Evolutionary conservation across 371 early-diverging fungal species (phyloP), one percentile per base, ranked within the genome.

Genomic region (Saksenaea vasiformis): DNA sequence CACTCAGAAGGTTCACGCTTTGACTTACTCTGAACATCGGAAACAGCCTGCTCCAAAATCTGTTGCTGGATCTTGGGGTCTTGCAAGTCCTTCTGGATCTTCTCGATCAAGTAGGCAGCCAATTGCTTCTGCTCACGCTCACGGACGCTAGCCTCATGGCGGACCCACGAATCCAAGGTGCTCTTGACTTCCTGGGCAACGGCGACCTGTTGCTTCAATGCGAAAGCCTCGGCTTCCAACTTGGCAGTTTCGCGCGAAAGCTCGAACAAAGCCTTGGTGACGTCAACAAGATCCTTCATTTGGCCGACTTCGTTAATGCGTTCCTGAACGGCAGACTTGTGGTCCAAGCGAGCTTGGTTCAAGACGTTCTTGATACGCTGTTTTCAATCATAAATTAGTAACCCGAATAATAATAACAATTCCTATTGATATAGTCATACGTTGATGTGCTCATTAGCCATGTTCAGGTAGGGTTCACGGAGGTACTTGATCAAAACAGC

Each of bases 111-210:
- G 73, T 85, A 80, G 59, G 87, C 85, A 62, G 93, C 93, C 73
- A 96, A 80, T 56, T 90, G 84, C 86, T 90, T 90, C 84, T 97
- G 98, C 83, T 95, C 93, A 66, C 86, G 89, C 78, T 96, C 96
- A 78, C 98, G 95, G 62, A 97, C 86, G 38, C 84, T 85, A 71
- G 91, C 85, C 85, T 97, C 98, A 74, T 96, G 93, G 76, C 98
- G 96, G 57, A 96, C 97, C 96, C 96, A 96, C 54, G 92, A 90
- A 80, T 97, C 98, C 38, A 97, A 83, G 67, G 93, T 91, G 31
- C 85, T 53, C 90, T 95, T 95, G 78, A 91, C 87, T 79, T 97
- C 97, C 53, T 74, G 54, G 65, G 90, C 85, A 77, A 93, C 87
- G 64, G 90, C 87, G 36, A 91, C 93, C 73, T 90, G 86, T 80